Conservation (phyloP, 768 basidiomycete species). For the Boletales sp. region DNA sequence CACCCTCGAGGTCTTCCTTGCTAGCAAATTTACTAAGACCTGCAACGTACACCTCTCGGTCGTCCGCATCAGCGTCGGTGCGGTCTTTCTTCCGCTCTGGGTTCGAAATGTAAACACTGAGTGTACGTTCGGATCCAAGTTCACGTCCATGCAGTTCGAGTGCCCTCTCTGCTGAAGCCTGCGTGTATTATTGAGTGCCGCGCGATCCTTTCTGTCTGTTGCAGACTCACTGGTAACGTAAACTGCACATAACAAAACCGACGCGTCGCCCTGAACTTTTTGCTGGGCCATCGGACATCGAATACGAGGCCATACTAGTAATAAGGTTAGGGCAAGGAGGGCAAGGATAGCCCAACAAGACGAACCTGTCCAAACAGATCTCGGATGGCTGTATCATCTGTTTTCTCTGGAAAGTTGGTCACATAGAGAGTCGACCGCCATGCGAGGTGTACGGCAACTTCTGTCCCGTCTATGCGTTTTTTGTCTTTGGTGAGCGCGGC, state of each 20-base stretch:
- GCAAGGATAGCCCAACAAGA: not conserved
- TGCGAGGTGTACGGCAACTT: constrained; percentile 82
- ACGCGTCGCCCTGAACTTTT: constrained; percentile 87
- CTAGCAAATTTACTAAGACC: constrained; percentile 77
- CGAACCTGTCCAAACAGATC: constrained; percentile 75
- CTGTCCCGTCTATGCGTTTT: constrained; percentile 71
- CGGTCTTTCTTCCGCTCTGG: constrained; percentile 86
- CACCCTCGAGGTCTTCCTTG: constrained; percentile 69
- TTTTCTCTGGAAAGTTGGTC: constrained; percentile 88
- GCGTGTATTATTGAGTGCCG: not conserved
- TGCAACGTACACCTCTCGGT: constrained; percentile 83
- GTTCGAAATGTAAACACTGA: constrained; percentile 86
- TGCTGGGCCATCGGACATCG: constrained; percentile 97
- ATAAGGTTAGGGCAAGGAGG: constrained; percentile 5
- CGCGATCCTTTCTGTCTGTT: not conserved
- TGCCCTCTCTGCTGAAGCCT: constrained; percentile 70
- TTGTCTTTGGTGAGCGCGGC: constrained; percentile 93
- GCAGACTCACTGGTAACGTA: constrained; percentile 65
- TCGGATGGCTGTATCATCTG: constrained; percentile 74
- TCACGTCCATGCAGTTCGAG: constrained; percentile 78
- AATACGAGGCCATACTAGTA: constrained; percentile 83
- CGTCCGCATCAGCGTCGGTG: constrained; percentile 83
- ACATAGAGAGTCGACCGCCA: constrained; percentile 95
- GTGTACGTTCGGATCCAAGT: constrained; percentile 58
- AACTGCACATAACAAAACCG: constrained; percentile 96